phyloP scores from a whole-genome alignment of 495 filamentous ascomycete species.

The Podospora bellae-mahoneyi region DNA sequence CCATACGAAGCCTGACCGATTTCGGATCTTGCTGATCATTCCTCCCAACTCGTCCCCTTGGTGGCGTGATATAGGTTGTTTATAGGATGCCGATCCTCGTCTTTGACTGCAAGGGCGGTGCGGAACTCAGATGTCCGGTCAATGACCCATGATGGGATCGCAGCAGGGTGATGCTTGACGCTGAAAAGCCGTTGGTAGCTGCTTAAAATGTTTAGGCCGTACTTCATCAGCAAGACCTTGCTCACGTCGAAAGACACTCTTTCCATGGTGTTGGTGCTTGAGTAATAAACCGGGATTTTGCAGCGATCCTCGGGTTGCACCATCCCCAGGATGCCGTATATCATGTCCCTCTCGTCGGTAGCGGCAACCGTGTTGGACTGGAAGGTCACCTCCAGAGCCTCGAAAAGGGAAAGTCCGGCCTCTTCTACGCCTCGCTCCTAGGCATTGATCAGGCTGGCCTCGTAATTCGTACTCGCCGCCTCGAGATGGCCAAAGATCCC shows the following conservation, averaged over 20 bases:
- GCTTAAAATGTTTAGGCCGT: conserved; percentile 14
- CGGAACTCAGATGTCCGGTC: conserved; percentile 13
- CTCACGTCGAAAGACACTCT: conserved; percentile 59
- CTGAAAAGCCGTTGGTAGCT: background rate
- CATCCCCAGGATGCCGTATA: conserved; percentile 26
- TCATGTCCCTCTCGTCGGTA: conserved; percentile 21
- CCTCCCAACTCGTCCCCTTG: conserved; percentile 5
- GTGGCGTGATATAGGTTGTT: background rate
- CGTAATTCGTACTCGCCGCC: conserved; percentile 4
- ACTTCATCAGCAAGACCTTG: conserved; percentile 36
- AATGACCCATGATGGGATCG: conserved; percentile 13
- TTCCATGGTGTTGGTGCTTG: conserved; percentile 18
- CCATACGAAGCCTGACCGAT: conserved; percentile 5
- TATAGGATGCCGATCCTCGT: background rate
- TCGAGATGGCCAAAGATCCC: conserved; percentile 12
- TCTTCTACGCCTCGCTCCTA: background rate
- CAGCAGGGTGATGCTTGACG: background rate
- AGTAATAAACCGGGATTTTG: conserved; percentile 22
- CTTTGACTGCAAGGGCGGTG: conserved; percentile 1
- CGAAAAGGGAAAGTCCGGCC: conserved; percentile 13
- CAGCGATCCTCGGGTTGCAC: conserved; percentile 13
- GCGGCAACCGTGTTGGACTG: conserved; percentile 3
- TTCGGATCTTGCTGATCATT: conserved; percentile 8
- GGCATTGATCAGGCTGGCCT: background rate
- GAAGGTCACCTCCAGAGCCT: conserved; percentile 8